Evolutionary conservation across 1,284 basidiomycete genomes (phyloP).

Genomic region (Blastosporella zonata): DNA sequence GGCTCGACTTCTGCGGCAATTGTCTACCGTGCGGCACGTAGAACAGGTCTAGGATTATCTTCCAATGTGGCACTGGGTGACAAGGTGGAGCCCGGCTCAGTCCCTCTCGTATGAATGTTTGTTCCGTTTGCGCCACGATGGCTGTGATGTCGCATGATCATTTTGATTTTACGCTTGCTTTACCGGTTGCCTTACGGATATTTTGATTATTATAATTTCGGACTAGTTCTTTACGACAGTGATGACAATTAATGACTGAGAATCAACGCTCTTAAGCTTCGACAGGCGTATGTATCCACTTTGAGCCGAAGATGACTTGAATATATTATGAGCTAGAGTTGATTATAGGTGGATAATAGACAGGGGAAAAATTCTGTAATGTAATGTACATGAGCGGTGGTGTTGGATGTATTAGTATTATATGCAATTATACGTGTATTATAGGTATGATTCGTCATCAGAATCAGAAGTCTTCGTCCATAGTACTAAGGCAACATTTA

Average conservation of each 20-base stretch:
- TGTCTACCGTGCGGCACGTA: neutral
- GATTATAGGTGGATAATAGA: too few species aligned
- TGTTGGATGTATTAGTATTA: neutral
- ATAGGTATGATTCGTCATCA: neutral
- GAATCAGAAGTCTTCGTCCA: constrained; percentile 57
- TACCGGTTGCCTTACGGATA: too few species aligned
- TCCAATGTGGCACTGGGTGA: neutral
- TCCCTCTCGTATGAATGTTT: neutral
- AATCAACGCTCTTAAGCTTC: too few species aligned
- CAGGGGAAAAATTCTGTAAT: too few species aligned
- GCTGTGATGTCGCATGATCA: neutral
- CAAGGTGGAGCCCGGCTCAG: neutral
- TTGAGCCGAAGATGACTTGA: too few species aligned
- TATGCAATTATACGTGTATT: neutral
- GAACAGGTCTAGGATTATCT: neutral
- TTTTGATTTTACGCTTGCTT: neutral
- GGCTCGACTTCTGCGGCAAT: neutral
- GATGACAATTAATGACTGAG: neutral
- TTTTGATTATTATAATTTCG: too few species aligned
- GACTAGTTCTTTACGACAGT: too few species aligned
- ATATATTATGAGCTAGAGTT: neutral
- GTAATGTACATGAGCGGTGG: neutral
- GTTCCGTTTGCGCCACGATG: too few species aligned
- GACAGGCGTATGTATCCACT: too few species aligned
- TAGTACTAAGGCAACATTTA: constrained; percentile 36